Evolutionary conservation across 1,284 basidiomycete genomes (phyloP), one percentile per base, ranked within the genome.

Genomic region (Mycena citricolor): DNA sequence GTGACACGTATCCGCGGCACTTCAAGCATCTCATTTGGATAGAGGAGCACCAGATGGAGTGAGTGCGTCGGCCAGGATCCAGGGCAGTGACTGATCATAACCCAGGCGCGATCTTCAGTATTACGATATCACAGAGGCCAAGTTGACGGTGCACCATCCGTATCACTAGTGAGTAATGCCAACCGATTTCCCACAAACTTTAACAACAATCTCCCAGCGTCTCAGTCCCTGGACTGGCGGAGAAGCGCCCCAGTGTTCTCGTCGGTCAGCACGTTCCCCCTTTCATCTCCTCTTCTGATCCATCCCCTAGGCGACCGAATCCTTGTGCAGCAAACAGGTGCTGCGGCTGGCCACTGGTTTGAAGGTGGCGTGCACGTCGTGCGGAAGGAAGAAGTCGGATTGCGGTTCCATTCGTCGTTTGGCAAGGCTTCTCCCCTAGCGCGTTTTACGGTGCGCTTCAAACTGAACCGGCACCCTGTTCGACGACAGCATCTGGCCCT

Each of bases 191-290:
- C n/a, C n/a, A n/a, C n/a, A n/a, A n/a, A n/a, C n/a, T n/a, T n/a
- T n/a, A n/a, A n/a, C n/a, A n/a, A n/a, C n/a, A n/a, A n/a, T n/a
- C n/a, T n/a, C n/a, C 2, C 29, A 83, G 81, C 47, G 63, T 85
- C 8, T 47, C 56, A 2, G 80, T 85, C 3, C 78, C 76, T 3
- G 82, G 81, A 1, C 61, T 86, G 1, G 78, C 82, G 0, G 82
- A 84, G 58, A 84, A 83, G 47, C 68, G 79, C 1, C 80, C 79
- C 0, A 81, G 79, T 51, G 79, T 83, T 4, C 63, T 82, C 4
- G 64, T 77, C n/a, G 79, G 81, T 74, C 34, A 55, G 70, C 61
- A 30, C 13, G 6, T n/a, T 34, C 41, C 8, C 10, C n/a, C 14
- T 8, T 22, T 1, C 13, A n/a, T 24, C 8, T 22, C 21, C 6